Base-by-base conservation (phyloP, 2,329 filamentous ascomycete genomes). In the Penicillium sp. region DNA sequence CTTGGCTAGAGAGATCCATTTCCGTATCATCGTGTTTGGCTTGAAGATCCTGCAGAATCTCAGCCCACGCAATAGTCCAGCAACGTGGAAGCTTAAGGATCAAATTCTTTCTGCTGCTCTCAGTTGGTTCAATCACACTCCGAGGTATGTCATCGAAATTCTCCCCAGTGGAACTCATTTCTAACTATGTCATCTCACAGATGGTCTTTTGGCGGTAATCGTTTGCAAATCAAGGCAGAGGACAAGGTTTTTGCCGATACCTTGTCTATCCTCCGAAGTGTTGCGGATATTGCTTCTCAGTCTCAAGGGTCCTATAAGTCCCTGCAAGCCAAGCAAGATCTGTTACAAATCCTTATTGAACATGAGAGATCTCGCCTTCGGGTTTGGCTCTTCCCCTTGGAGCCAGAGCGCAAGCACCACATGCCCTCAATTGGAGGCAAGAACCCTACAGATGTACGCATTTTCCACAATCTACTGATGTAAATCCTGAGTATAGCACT, bases 161-260 rank as follows among this genome's bases (percentile, higher is more conserved):
- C 15, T 9, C 9, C 27, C 5, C 5, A 47, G 27, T 9, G n/a
- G 20, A 17, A 18, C 18, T 23, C 7, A 40, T 33, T 30, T 43
- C 15, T 50, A 59, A 49, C 58, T 46, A 17, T 12, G 66, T 56
- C 67, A 48, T 46, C 30, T 12, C 46, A n/a, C 56, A 80, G 79
- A 60, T 99, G 94, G 93, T 96, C 94, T 0, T 97, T 94, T 72
- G 94, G 94, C 50, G 94, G 93, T 63, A 99, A 97, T 68, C 84
- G 90, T 42, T 76, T 99, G 13, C 94, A 99, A 68, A 79, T 97
- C 45, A 97, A 96, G 76, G 93, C 95, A 0, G 94, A 99, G 73
- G 84, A 91, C 27, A 88, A 88, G 59, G 78, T 96, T 15, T 81
- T 97, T 32, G 81, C 82, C 6, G 91, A 97, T 67, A 86, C 97